Conservation (phyloP, 2,329 filamentous ascomycete species). For the Colletotrichum karsti region DNA sequence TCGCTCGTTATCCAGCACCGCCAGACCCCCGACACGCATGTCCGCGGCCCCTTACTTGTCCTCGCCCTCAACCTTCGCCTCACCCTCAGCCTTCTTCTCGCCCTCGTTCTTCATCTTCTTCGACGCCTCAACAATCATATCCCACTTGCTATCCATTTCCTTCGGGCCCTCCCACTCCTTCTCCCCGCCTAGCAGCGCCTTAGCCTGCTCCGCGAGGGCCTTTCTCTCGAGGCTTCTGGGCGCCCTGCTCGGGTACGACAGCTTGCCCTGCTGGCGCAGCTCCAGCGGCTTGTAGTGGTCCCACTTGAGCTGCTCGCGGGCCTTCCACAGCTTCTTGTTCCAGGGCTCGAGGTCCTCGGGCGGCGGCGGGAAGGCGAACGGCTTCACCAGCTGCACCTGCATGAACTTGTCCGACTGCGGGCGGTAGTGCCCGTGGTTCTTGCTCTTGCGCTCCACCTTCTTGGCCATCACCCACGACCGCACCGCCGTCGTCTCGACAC, state of each 20-base stretch:
- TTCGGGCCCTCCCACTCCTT: slow-evolving; percentile 53
- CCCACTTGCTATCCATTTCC: slow-evolving; percentile 34
- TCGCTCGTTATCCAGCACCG: not conserved
- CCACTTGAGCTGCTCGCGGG: slow-evolving; percentile 52
- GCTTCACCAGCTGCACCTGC: slow-evolving; percentile 88
- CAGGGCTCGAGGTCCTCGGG: slow-evolving; percentile 71
- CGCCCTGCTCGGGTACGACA: slow-evolving; percentile 48
- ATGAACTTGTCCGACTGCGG: slow-evolving; percentile 86
- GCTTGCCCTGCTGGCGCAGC: slow-evolving; percentile 39
- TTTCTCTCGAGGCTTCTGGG: slow-evolving; percentile 50
- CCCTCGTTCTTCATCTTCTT: slow-evolving; percentile 31
- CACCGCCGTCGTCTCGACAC: slow-evolving; percentile 75
- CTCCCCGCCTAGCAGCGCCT: slow-evolving; percentile 67
- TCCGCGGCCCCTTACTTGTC: not conserved
- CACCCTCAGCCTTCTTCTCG: slow-evolving; percentile 35
- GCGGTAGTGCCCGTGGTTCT: slow-evolving; percentile 69
- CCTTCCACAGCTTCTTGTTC: slow-evolving; percentile 68
- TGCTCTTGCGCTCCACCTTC: slow-evolving; percentile 60
- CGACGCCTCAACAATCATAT: slow-evolving; percentile 38
- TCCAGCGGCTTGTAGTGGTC: slow-evolving; percentile 34
- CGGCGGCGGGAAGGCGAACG: slow-evolving; percentile 86
- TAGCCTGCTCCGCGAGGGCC: slow-evolving; percentile 59
- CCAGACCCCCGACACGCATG: not conserved
- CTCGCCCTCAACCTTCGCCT: slow-evolving; percentile 6
- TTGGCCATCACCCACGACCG: slow-evolving; percentile 81